phyloP scores from a whole-genome alignment of 257 asterid genomes.

The Coffea eugenioides region DNA sequence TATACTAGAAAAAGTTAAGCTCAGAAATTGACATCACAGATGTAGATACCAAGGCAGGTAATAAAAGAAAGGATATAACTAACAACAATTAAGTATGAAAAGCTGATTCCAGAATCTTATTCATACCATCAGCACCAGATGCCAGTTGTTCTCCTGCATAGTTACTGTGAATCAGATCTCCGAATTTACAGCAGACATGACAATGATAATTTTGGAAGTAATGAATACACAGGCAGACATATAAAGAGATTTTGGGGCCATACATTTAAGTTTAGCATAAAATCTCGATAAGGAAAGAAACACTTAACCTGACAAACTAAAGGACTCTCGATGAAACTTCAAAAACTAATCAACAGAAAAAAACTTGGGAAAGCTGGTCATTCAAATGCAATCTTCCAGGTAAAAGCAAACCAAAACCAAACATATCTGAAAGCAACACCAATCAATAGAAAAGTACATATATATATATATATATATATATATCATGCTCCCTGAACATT shows the following conservation, averaged over 20 bases:
- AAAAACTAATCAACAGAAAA: neutral
- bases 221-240: neutral
- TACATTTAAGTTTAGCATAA: neutral
- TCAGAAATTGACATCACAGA: constrained; percentile 2
- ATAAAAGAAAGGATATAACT: neutral
- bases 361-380: neutral
- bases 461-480: neutral
- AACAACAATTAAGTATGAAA: neutral
- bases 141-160: constrained; percentile 90
- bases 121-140: constrained; percentile 95
- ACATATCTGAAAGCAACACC: neutral
- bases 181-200: constrained; percentile 3
- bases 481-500: neutral
- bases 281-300: neutral
- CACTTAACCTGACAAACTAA: neutral
- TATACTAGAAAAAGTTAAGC: constrained; percentile 24
- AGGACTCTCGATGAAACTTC: neutral
- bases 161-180: constrained; percentile 19
- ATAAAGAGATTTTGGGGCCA: neutral
- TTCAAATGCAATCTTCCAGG: neutral
- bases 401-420: neutral
- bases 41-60: neutral
- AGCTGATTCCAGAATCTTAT: neutral
- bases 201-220: neutral
- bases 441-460: neutral